Conservation (phyloP, 768 basidiomycete species). For the Termitomyces sp. region DNA sequence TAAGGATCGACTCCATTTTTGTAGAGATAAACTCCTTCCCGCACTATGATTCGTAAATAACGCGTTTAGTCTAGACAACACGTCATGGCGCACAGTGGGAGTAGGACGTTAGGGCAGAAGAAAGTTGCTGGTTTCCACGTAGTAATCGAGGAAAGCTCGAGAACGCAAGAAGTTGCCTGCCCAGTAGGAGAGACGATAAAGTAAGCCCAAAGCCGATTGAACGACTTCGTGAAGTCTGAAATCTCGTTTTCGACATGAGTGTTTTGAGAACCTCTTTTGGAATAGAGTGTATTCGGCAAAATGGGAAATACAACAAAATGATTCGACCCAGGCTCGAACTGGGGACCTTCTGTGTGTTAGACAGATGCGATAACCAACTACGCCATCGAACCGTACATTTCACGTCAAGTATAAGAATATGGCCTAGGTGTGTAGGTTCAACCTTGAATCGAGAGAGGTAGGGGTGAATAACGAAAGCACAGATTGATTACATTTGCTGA, state of each 20-base stretch:
- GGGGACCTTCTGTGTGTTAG: slow-evolving; percentile 43
- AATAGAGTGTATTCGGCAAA: not conserved
- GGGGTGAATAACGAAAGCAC: too few relatives aligned
- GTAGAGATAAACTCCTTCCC: slow-evolving; percentile 84
- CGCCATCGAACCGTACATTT: slow-evolving; percentile 55
- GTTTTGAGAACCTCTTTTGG: too few relatives aligned
- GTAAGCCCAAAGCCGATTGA: slow-evolving; percentile 14
- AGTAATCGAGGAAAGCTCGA: slow-evolving; percentile 46
- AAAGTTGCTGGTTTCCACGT: slow-evolving; percentile 68
- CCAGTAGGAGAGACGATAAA: slow-evolving; percentile 38
- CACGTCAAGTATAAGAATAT: too few relatives aligned
- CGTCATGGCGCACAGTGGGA: slow-evolving; percentile 57
- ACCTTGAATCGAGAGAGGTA: too few relatives aligned
- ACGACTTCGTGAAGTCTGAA: not conserved
- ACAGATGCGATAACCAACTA: slow-evolving; percentile 84
- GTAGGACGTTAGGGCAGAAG: slow-evolving; percentile 78
- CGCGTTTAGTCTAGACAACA: not conserved
- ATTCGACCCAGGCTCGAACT: slow-evolving; percentile 18
- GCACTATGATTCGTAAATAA: slow-evolving; percentile 45
- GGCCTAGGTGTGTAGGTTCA: too few relatives aligned
- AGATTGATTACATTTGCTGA: too few relatives aligned
- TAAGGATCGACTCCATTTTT: slow-evolving; percentile 81
- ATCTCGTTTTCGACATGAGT: slow-evolving; percentile 11
- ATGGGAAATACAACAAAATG: not conserved
- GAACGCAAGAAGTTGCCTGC: slow-evolving; percentile 48